Base-by-base conservation (phyloP, 2,329 filamentous ascomycete species). In the Zymoseptoria passerinii region DNA sequence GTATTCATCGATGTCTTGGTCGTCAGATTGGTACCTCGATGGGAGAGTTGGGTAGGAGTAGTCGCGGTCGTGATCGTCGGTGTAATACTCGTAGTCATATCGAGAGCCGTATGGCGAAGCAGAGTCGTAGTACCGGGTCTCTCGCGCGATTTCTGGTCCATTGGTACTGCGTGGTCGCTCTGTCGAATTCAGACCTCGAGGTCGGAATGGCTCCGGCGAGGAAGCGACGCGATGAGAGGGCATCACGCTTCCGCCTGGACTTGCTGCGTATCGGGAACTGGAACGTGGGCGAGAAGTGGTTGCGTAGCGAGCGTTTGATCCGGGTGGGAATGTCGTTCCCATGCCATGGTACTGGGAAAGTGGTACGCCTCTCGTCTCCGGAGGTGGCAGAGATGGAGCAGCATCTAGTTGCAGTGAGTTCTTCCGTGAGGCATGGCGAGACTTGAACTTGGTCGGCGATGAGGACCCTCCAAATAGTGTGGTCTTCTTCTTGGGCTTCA, bases 401-500 rank as follows among this genome's bases (percentile, higher is more conserved):
- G 62, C 56, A 8, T 63, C 58, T 53, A 52, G 4, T n/a, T 66
- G 63, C 52, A 66, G 64, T 40, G 68, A 63, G 60, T 61, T 65
- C 58, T 69, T 67, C 58, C 68, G 55, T 58, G 66, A 65, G 48
- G 65, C 61, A 64, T 72, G 64, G 68, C 35, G 35, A 7, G 69
- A 61, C 63, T 73, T 67, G 48, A 70, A 63, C 52, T 67, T 66
- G 53, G 69, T 65, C 66, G 67, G 66, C 61, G 75, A 74, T 61
- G 69, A 69, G 56, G 68, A 70, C 48, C 62, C 59, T 18, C 61
- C 62, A 61, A 70, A 54, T 67, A 73, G 58, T 58, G 61, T 53
- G 57, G 66, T 71, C 20, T 67, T 65, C 53, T 71, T 66, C 58
- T 69, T 71, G 35, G 68, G 64, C 9, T 27, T 50, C 6, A 27